phyloP scores from a whole-genome alignment of 164 flowering plant species.

The Liriodendron chinense region DNA sequence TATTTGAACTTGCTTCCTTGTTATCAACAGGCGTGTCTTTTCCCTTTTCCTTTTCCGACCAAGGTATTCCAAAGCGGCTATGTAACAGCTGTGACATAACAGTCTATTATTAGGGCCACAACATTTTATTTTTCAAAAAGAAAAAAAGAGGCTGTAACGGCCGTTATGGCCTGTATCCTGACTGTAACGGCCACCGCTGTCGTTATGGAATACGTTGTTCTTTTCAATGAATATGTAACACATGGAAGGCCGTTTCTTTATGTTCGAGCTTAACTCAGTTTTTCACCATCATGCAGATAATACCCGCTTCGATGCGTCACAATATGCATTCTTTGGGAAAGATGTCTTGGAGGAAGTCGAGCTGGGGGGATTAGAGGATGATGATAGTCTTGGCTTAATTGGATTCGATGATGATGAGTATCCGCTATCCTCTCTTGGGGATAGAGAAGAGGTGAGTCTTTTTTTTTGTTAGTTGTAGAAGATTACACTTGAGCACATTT shows the following conservation, averaged over 20 bases:
- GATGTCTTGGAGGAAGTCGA: slow-evolving; percentile 51
- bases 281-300: slow-evolving; percentile 24
- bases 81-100: no score
- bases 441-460: slow-evolving; percentile 50
- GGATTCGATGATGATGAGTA: slow-evolving; percentile 44
- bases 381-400: slow-evolving; percentile 24
- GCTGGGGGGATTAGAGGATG: slow-evolving; percentile 62
- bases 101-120: no score
- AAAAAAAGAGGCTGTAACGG: no score
- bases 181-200: no score
- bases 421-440: slow-evolving; percentile 26
- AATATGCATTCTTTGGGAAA: slow-evolving; percentile 64
- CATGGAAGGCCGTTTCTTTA: background rate
- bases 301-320: slow-evolving; percentile 60
- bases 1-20: background rate
- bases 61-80: no score
- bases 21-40: background rate
- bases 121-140: no score
- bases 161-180: no score
- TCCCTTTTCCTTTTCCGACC: background rate
- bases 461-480: background rate
- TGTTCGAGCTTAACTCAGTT: no score
- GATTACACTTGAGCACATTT: background rate
- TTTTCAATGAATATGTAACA: background rate
- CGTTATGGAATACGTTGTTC: no score